A percentile compares a stretch with the other conserved stretches of the same genome.
Conservation (phyloP, 2,329 filamentous ascomycete species). For the Nigrospora sphaerica region DNA sequence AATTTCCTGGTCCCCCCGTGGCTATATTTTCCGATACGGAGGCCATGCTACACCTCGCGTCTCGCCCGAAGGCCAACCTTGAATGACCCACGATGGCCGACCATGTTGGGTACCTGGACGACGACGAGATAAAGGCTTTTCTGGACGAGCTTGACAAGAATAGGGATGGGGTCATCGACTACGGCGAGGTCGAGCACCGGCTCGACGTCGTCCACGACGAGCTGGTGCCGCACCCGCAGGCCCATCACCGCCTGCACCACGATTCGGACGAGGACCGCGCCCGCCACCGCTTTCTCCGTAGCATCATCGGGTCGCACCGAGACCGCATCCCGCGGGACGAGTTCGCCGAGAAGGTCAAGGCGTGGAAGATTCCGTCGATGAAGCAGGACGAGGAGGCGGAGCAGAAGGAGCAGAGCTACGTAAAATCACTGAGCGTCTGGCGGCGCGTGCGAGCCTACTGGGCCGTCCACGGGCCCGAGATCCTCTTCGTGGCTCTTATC, state of each 20-base stretch:
- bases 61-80: no score
- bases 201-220: slow-evolving; percentile 45
- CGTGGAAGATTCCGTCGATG: slow-evolving; percentile 40
- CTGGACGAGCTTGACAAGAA: slow-evolving; percentile 45
- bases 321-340: slow-evolving; percentile 36
- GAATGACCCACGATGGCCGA: background rate
- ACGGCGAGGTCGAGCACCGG: slow-evolving; percentile 13
- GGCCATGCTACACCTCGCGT: no score
- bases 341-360: slow-evolving; percentile 34
- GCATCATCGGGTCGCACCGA: slow-evolving; percentile 35
- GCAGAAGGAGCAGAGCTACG: slow-evolving; percentile 37
- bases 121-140: slow-evolving; percentile 44
- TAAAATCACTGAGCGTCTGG: slow-evolving; percentile 35
- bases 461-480: slow-evolving; percentile 46
- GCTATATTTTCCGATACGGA: no score
- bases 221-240: slow-evolving; percentile 36
- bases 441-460: slow-evolving; percentile 43
- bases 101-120: slow-evolving; percentile 25
- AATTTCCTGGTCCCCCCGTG: no score
- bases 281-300: slow-evolving; percentile 44
- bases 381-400: slow-evolving; percentile 39
- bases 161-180: slow-evolving; percentile 40
- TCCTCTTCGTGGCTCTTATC: slow-evolving; percentile 41
- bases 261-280: slow-evolving; percentile 27
- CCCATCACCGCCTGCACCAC: slow-evolving; percentile 34